Evolutionary conservation across 257 asterid species (phyloP).

Genomic region (Ehretia macrophylla): DNA sequence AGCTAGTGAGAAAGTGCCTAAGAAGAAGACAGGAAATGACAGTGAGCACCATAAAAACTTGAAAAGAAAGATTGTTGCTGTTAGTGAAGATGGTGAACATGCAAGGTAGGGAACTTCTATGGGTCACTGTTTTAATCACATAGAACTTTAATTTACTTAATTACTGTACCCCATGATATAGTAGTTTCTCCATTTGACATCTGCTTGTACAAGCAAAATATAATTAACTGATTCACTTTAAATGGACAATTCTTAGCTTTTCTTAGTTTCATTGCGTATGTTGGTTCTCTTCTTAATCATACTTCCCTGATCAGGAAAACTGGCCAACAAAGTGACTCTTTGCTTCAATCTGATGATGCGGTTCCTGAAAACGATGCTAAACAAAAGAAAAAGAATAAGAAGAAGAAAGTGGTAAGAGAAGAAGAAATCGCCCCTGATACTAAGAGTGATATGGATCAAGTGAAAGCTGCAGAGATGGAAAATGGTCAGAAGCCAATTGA

Average conservation of each 20-base stretch:
- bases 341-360: slow-evolving; percentile 21
- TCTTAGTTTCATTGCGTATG: background rate
- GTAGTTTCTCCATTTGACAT: too few relatives aligned
- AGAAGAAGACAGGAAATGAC: slow-evolving; percentile 33
- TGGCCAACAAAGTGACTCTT: slow-evolving; percentile 13
- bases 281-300: background rate
- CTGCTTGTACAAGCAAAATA: too few relatives aligned
- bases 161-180: too few relatives aligned
- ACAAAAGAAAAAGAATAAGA: slow-evolving; percentile 49
- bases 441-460: slow-evolving; percentile 20
- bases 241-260: background rate
- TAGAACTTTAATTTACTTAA: background rate
- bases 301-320: background rate
- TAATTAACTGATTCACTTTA: background rate
- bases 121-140: too few relatives aligned
- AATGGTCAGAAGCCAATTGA: slow-evolving; percentile 34
- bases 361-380: slow-evolving; percentile 33
- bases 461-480: slow-evolving; percentile 35
- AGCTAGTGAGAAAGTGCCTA: slow-evolving; percentile 24
- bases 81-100: slow-evolving; percentile 32
- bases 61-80: slow-evolving; percentile 56
- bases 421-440: slow-evolving; percentile 11
- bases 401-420: slow-evolving; percentile 11
- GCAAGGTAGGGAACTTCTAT: slow-evolving; percentile 38
- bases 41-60: slow-evolving; percentile 26